These are phyloP conservation scores for Monilinia vaccinii-corymbosi DNA, from an alignment of 2,329 filamentous ascomycete genomes.

Conservation along the genomic window DNA sequence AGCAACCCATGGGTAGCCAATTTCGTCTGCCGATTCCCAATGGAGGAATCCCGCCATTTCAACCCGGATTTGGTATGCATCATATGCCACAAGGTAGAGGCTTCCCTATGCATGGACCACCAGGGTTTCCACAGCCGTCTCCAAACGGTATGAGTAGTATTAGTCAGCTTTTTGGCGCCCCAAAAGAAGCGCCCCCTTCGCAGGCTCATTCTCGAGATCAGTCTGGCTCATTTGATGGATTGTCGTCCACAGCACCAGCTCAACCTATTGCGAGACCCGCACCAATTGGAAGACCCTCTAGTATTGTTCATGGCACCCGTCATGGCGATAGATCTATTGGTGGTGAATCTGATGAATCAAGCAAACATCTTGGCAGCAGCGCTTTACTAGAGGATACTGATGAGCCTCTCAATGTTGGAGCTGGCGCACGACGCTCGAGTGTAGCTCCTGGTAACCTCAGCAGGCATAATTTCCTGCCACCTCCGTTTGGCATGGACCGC, in stretches of 20 bases:
- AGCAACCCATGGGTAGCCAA: conserved; percentile 43
- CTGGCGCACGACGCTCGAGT: conserved; percentile 30
- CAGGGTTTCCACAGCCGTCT: conserved; percentile 42
- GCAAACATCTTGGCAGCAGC: conserved; percentile 79
- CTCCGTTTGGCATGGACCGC: conserved; percentile 28
- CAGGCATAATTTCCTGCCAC: conserved; percentile 25
- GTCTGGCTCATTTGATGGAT: conserved; percentile 59
- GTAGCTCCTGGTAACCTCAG: conserved; percentile 22
- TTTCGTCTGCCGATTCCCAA: conserved; percentile 45
- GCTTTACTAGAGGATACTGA: conserved; percentile 72
- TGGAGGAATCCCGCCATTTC: conserved; percentile 36
- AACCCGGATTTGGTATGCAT: conserved; percentile 52
- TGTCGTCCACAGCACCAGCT: conserved; percentile 40
- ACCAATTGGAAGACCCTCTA: conserved; percentile 81
- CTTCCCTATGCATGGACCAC: conserved; percentile 36
- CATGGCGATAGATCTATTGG: conserved; percentile 29
- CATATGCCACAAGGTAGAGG: conserved; percentile 45
- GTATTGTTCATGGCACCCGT: conserved; percentile 49
- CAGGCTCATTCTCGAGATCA: conserved; percentile 65
- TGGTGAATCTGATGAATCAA: conserved; percentile 60
- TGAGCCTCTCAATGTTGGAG: conserved; percentile 38
- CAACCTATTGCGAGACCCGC: conserved; percentile 74
- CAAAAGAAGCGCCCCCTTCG: conserved; percentile 34
- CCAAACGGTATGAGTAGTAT: conserved; percentile 34
- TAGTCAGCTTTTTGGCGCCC: conserved; percentile 32